Percentiles rank a stretch among this genome's conserved stretches.
phyloP scores from a whole-genome alignment of 352 stramenopile genomes.

The Pythium guiyangense region DNA sequence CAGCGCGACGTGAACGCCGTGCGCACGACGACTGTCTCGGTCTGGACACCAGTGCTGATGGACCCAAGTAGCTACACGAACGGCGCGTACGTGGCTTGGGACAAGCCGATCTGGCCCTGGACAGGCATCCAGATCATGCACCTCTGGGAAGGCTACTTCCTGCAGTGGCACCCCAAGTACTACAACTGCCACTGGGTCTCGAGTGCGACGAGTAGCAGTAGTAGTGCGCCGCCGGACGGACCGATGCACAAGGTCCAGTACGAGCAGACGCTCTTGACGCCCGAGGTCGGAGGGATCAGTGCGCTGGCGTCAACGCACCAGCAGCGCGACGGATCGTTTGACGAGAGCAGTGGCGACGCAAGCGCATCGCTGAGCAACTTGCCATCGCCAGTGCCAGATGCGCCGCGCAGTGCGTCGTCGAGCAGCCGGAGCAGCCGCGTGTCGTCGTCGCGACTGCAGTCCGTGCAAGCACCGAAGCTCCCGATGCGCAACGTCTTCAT shows the following conservation, averaged over 20 bases:
- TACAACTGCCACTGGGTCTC: constrained; percentile 72
- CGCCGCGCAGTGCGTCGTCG: constrained; percentile 7
- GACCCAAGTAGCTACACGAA: constrained; percentile 45
- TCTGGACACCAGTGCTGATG: constrained; percentile 78
- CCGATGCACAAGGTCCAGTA: constrained; percentile 8
- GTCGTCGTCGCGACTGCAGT: constrained; percentile 6
- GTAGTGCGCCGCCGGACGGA: constrained; percentile 21
- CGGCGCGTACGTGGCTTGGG: constrained; percentile 31
- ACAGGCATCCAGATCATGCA: constrained; percentile 73
- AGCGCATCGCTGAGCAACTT: background rate
- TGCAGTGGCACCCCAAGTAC: constrained; percentile 85
- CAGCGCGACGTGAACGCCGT: constrained; percentile 67
- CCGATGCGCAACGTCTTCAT: constrained; percentile 18
- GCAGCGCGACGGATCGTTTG: constrained; percentile 5
- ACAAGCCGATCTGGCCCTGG: constrained; percentile 78
- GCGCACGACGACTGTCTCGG: constrained; percentile 47
- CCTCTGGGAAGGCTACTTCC: constrained; percentile 82
- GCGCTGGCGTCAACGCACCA: background rate
- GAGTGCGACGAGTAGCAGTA: constrained; percentile 12
- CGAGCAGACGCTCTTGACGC: background rate
- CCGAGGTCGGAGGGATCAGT: too few relatives aligned
- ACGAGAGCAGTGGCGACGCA: background rate
- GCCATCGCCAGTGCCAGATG: background rate
- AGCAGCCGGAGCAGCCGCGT: constrained; percentile 10
- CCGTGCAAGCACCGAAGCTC: constrained; percentile 10